Conservation (phyloP, 768 basidiomycete genomes). For the Lactarius deliciosus region DNA sequence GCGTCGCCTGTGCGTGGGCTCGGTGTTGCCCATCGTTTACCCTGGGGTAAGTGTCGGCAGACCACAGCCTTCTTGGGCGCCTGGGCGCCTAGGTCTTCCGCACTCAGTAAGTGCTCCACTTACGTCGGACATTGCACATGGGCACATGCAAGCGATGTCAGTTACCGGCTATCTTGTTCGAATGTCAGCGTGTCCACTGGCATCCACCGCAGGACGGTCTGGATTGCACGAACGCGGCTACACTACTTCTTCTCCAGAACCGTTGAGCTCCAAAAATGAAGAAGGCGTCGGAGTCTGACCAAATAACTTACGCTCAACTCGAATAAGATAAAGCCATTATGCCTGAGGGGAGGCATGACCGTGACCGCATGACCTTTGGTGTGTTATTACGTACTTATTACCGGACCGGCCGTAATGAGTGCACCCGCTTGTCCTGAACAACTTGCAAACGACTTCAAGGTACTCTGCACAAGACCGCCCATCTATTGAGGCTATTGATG, state of each 20-base stretch:
- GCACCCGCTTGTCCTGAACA: not conserved
- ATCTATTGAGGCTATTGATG: not conserved
- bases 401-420: not conserved
- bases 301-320: not conserved
- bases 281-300: not conserved
- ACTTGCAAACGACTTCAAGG: no score
- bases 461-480: not conserved
- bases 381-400: not conserved
- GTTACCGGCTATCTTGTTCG: not conserved
- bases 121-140: not conserved
- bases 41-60: not conserved
- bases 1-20: not conserved
- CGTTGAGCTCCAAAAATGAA: not conserved
- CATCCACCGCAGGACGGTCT: not conserved
- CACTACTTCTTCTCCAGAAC: not conserved
- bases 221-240: not conserved
- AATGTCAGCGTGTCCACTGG: not conserved
- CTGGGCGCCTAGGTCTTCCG: not conserved
- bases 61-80: not conserved
- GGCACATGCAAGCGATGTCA: not conserved
- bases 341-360: not conserved
- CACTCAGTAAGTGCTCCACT: not conserved
- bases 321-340: not conserved
- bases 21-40: not conserved
- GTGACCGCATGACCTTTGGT: not conserved